A percentile compares a stretch with the other conserved stretches of the same genome.
Evolutionary conservation across 1,139 yeast genomes (phyloP).

Genomic region (Saccharomycopsis hybrid): DNA sequence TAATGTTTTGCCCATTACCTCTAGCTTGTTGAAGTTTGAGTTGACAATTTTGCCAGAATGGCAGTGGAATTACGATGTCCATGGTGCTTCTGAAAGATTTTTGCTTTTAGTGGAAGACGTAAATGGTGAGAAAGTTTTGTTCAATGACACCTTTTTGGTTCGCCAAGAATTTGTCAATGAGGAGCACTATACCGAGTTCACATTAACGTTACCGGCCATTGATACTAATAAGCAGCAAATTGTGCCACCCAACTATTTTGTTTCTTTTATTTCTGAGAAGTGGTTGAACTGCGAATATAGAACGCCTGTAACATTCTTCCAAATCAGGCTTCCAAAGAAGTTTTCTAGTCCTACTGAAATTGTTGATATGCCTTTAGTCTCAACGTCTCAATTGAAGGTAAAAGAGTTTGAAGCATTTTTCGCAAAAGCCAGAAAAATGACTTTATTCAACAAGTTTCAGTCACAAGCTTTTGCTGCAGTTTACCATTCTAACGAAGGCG

Average conservation of each 20-base stretch:
- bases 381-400: slow-evolving; percentile 41
- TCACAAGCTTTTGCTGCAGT: slow-evolving; percentile 60
- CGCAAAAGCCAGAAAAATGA: slow-evolving; percentile 29
- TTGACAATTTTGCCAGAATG: slow-evolving; percentile 66
- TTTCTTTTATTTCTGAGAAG: slow-evolving; percentile 66
- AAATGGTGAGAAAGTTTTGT: slow-evolving; percentile 71
- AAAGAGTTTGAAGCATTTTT: slow-evolving; percentile 42
- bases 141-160: slow-evolving; percentile 49
- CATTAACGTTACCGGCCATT: slow-evolving; percentile 40
- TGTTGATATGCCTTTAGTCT: slow-evolving; percentile 43
- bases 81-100: slow-evolving; percentile 62
- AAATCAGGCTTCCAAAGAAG: slow-evolving; percentile 57
- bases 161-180: slow-evolving; percentile 41
- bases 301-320: slow-evolving; percentile 52
- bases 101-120: slow-evolving; percentile 73
- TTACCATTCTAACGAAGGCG: slow-evolving; percentile 50
- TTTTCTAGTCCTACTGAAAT: slow-evolving; percentile 58
- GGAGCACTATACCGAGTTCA: slow-evolving; percentile 57
- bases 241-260: slow-evolving; percentile 70
- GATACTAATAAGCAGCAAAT: slow-evolving; percentile 35
- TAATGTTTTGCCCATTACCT: slow-evolving; percentile 73
- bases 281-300: slow-evolving; percentile 78
- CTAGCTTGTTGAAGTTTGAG: slow-evolving; percentile 57
- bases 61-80: slow-evolving; percentile 64
- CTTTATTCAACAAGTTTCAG: slow-evolving; percentile 62